Percentiles rank a stretch among this genome's conserved stretches.
These are phyloP conservation scores for Endothia cerciana DNA, from an alignment of 2,329 filamentous ascomycete species.

Conservation along the genomic window DNA sequence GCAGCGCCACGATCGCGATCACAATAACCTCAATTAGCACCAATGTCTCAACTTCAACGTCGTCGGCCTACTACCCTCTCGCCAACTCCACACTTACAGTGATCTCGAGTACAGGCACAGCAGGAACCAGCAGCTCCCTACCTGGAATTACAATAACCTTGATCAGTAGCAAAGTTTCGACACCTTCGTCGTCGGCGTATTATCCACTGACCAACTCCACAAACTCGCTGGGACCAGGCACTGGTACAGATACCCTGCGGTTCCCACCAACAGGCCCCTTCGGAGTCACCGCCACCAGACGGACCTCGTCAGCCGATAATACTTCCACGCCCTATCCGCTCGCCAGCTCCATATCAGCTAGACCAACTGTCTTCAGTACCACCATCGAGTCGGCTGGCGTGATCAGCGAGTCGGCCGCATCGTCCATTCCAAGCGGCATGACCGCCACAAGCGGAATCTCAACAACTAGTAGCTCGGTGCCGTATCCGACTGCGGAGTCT, in stretches of 20 bases:
- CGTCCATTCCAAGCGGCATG: not conserved
- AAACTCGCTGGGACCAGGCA: not conserved
- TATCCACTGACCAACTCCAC: conserved; percentile 3
- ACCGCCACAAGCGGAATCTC: not conserved
- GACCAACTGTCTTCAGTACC: not conserved
- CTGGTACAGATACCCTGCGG: not conserved
- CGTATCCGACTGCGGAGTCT: not conserved
- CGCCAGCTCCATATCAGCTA: not conserved
- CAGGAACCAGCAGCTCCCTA: not conserved
- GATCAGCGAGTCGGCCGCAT: not conserved
- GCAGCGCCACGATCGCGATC: not conserved
- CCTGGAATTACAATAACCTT: not conserved
- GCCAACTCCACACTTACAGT: not conserved
- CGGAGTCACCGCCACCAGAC: not conserved
- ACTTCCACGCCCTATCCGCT: not conserved
- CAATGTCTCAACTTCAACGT: not conserved
- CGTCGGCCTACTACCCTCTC: not conserved
- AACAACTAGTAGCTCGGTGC: not conserved
- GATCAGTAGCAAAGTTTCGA: not conserved
- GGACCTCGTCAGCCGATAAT: not conserved
- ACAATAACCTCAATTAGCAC: too few species aligned
- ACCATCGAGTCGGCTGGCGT: not conserved
- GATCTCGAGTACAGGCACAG: not conserved
- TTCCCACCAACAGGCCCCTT: not conserved
- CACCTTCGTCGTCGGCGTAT: too few species aligned